Conservation (phyloP, 2,329 filamentous ascomycete species). For the Diplodia corticola region DNA sequence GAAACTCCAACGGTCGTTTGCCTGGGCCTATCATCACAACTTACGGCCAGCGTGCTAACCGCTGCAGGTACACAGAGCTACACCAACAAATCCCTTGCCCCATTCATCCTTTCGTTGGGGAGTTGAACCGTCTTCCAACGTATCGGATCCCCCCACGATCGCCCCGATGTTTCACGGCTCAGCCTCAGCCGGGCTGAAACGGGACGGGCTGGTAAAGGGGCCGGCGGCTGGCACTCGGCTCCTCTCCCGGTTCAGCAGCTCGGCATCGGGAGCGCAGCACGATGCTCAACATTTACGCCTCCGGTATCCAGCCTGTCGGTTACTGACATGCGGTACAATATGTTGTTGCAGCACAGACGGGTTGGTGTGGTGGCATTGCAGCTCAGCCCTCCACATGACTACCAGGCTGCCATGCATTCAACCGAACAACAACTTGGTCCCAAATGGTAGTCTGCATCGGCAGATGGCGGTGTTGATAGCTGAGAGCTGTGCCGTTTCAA, state of each 20-base stretch:
- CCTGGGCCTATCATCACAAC: not conserved
- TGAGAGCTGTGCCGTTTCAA: slow-evolving; percentile 46
- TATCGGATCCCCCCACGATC: slow-evolving; percentile 8
- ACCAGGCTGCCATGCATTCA: too few relatives aligned
- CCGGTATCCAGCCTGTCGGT: not conserved
- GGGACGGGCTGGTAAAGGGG: not conserved
- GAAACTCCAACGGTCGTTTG: not conserved
- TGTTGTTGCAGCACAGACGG: not conserved
- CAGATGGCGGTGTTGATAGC: slow-evolving; percentile 37
- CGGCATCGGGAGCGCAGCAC: not conserved
- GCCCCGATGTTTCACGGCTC: slow-evolving; percentile 1
- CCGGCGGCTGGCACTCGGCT: not conserved
- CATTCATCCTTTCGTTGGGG: not conserved
- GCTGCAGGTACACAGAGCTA: not conserved
- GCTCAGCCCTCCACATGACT: not conserved
- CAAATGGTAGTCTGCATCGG: not conserved
- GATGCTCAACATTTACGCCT: not conserved
- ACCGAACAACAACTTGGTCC: too few relatives aligned
- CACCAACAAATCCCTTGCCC: not conserved
- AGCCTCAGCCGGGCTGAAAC: not conserved
- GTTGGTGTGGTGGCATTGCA: not conserved
- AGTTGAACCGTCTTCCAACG: not conserved
- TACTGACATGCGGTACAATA: not conserved
- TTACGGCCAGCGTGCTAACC: not conserved
- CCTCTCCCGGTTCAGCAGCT: slow-evolving; percentile 1